Conservation (phyloP, 208 protist genomes). For the Polymyxa betae region DNA sequence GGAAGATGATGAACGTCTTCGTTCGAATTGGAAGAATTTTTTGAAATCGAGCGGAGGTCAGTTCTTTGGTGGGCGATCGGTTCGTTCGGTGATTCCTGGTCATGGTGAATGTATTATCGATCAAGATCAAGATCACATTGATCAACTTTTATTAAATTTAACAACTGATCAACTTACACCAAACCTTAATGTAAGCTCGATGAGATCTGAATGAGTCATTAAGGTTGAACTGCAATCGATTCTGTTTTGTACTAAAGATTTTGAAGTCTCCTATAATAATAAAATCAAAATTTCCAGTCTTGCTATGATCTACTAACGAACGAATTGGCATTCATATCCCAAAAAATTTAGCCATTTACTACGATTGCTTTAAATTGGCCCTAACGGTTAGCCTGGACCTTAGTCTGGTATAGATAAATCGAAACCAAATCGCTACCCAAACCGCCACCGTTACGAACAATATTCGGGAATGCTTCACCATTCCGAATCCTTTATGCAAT, state of each 20-base stretch:
- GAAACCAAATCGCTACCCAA: constrained; percentile 32
- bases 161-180: not conserved
- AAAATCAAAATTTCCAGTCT: too few relatives aligned
- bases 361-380: too few relatives aligned
- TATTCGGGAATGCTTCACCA: not conserved
- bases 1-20: not conserved
- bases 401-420: too few relatives aligned
- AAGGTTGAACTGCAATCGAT: too few relatives aligned
- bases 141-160: not conserved
- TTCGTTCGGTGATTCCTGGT: not conserved
- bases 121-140: not conserved
- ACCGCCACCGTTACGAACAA: not conserved
- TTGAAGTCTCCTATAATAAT: too few relatives aligned
- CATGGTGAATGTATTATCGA: not conserved
- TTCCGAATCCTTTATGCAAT: not conserved
- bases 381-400: too few relatives aligned
- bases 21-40: not conserved
- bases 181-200: not conserved
- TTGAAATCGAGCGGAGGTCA: not conserved
- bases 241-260: too few relatives aligned
- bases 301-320: too few relatives aligned
- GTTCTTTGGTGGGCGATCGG: not conserved
- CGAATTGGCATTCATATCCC: too few relatives aligned
- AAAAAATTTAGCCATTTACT: too few relatives aligned
- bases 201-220: too few relatives aligned